Conservation (phyloP, 805 yeast species). For the Grigorovia yakushimaensis region DNA sequence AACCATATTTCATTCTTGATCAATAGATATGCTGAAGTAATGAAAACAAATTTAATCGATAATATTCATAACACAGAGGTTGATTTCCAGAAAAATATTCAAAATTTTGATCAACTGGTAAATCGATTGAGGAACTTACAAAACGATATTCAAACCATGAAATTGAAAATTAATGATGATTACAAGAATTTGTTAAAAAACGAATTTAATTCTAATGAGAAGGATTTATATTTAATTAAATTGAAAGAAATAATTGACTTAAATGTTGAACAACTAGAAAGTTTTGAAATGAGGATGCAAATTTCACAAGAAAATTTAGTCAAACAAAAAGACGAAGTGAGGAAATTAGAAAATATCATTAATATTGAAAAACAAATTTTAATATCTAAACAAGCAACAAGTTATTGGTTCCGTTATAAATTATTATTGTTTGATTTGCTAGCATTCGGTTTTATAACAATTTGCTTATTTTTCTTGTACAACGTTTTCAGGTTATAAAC, state of each 20-base stretch:
- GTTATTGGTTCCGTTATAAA: conserved; percentile 3
- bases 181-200: conserved; percentile 22
- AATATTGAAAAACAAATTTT: conserved; percentile 6
- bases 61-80: conserved; percentile 21
- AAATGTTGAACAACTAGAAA: conserved; percentile 18
- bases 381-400: conserved; percentile 3
- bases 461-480: not conserved
- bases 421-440: conserved; percentile 6
- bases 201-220: conserved; percentile 21
- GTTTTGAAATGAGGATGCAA: conserved; percentile 23
- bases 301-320: conserved; percentile 13
- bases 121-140: conserved; percentile 24
- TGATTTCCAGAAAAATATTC: conserved; percentile 20
- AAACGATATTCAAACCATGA: conserved; percentile 14
- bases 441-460: not conserved
- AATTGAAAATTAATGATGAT: conserved; percentile 21
- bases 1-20: conserved; percentile 17
- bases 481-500: not conserved
- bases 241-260: conserved; percentile 8
- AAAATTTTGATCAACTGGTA: conserved; percentile 19
- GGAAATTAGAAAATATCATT: conserved; percentile 21
- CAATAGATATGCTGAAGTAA: conserved; percentile 16
- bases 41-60: conserved; percentile 16
- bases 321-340: conserved; percentile 19
- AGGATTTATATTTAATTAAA: conserved; percentile 18